phyloP scores from a whole-genome alignment of 2,329 filamentous ascomycete species.

The Zymoseptoria brevis region DNA sequence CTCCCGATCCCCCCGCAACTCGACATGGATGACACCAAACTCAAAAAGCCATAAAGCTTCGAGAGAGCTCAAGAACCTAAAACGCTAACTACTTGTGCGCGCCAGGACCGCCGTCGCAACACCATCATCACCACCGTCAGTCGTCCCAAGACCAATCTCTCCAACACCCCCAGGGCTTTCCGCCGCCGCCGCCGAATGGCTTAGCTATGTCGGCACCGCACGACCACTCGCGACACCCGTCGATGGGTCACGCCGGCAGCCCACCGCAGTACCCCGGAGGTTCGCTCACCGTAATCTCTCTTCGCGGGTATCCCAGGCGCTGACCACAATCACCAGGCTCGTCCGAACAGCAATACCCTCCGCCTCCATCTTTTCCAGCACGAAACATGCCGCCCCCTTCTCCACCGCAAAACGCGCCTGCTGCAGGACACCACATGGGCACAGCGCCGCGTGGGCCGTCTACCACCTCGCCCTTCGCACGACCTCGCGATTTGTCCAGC shows the following conservation, averaged over 20 bases:
- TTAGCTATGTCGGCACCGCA: slow-evolving; percentile 35
- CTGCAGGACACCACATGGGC: slow-evolving; percentile 28
- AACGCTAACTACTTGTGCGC: background rate
- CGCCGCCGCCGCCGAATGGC: slow-evolving; percentile 20
- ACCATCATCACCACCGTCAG: slow-evolving; percentile 5
- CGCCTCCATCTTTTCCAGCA: slow-evolving; percentile 35
- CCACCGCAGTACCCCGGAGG: slow-evolving; percentile 26
- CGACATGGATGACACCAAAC: background rate
- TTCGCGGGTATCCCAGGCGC: background rate
- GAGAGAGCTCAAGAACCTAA: background rate
- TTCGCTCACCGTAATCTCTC: slow-evolving; percentile 6
- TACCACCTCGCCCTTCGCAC: slow-evolving; percentile 38
- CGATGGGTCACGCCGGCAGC: slow-evolving; percentile 34
- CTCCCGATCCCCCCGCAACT: background rate
- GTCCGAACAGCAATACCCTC: slow-evolving; percentile 13
- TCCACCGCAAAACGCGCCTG: slow-evolving; percentile 38
- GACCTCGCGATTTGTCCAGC: slow-evolving; percentile 49
- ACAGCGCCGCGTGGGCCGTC: slow-evolving; percentile 36
- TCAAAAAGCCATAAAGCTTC: background rate
- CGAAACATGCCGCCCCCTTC: slow-evolving; percentile 45
- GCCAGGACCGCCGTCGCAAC: background rate
- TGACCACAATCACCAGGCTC: background rate
- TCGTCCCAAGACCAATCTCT: slow-evolving; percentile 13
- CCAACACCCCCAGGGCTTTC: slow-evolving; percentile 16
- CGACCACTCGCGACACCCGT: slow-evolving; percentile 37